Conservation (phyloP, 2,329 filamentous ascomycete genomes). For the Aspergillus clavatus region DNA sequence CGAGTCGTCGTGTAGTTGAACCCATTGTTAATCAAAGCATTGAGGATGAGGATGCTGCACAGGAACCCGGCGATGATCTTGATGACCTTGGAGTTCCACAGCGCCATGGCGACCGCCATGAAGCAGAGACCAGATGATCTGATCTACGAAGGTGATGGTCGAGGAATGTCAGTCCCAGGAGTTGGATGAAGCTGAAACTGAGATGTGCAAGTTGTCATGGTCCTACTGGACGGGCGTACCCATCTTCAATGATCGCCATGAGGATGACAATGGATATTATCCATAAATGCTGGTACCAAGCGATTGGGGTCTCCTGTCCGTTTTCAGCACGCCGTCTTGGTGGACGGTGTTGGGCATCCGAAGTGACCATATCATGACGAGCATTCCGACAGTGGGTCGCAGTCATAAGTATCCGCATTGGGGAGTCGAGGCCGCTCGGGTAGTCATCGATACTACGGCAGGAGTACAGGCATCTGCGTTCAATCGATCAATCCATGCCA, state of each 20-base stretch:
- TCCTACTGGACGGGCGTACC: background rate
- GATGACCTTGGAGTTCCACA: slow-evolving; percentile 2
- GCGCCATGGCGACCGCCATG: slow-evolving; percentile 7
- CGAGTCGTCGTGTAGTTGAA: slow-evolving; percentile 3
- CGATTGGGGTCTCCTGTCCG: too few species aligned
- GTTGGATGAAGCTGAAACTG: background rate
- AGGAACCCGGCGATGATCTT: slow-evolving; percentile 4
- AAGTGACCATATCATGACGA: too few species aligned
- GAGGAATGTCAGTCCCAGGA: background rate
- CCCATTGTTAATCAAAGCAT: background rate
- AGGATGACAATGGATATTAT: background rate
- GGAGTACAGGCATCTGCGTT: too few species aligned
- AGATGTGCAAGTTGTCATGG: background rate
- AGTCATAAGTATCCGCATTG: too few species aligned
- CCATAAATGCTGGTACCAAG: too few species aligned
- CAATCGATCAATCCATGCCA: too few species aligned
- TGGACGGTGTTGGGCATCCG: too few species aligned
- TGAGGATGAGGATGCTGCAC: background rate
- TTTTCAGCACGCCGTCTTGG: too few species aligned
- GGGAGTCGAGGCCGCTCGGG: too few species aligned
- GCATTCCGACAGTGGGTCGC: too few species aligned
- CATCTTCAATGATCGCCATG: background rate
- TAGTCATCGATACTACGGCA: too few species aligned
- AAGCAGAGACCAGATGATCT: background rate
- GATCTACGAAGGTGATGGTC: background rate